Evolutionary conservation across 495 filamentous ascomycete genomes (phyloP).

Genomic region (Ramalina intermedia): DNA sequence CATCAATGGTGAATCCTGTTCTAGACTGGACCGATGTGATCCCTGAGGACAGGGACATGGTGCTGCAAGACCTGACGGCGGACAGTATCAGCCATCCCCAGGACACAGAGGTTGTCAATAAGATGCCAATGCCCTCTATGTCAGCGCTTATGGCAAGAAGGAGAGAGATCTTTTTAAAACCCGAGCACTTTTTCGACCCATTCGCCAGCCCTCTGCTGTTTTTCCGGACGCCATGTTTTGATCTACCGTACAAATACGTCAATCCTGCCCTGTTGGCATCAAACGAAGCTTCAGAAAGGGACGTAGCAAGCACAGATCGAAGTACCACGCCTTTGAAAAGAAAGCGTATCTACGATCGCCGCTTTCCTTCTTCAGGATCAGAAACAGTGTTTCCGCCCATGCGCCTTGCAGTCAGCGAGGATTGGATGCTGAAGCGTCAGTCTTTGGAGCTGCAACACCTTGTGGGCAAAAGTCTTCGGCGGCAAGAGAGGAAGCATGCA

Average conservation of each 20-base stretch:
- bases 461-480: conserved; percentile 7
- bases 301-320: neutral
- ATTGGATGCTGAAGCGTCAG: conserved; percentile 8
- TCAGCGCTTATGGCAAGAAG: conserved; percentile 23
- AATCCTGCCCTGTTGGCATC: neutral
- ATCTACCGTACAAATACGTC: conserved; percentile 18
- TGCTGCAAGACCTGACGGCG: neutral
- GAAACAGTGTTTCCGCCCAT: conserved; percentile 9
- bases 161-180: conserved; percentile 28
- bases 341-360: conserved; percentile 7
- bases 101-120: neutral
- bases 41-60: neutral
- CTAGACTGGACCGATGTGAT: conserved; percentile 23
- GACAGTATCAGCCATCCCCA: neutral
- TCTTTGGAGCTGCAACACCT: conserved; percentile 8
- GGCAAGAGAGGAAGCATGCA: neutral
- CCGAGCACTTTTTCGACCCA: conserved; percentile 39
- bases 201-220: conserved; percentile 47
- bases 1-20: conserved; percentile 26
- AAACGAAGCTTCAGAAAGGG: neutral
- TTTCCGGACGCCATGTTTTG: conserved; percentile 34
- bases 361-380: conserved; percentile 11
- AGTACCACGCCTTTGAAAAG: neutral
- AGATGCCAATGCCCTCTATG: neutral
- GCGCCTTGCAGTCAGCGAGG: conserved; percentile 9